These are phyloP conservation scores for Penicillium arizonense DNA, from an alignment of 495 filamentous ascomycete species.

Conservation along the genomic window DNA sequence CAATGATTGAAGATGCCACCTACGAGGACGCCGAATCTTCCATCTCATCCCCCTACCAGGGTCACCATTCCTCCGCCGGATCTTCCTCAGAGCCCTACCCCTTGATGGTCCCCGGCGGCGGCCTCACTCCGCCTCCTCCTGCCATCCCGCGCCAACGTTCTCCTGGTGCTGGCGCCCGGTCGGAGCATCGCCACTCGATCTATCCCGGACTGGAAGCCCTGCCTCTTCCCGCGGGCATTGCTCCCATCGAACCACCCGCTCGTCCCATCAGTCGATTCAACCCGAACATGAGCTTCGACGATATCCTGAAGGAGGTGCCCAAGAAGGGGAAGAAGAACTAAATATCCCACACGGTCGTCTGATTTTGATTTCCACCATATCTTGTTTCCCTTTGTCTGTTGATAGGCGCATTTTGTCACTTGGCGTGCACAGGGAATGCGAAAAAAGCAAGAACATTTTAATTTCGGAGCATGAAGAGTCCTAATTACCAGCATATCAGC, in stretches of 20 bases:
- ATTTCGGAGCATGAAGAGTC: slow-evolving; percentile 23
- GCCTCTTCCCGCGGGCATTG: slow-evolving; percentile 49
- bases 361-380: not conserved
- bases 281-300: slow-evolving; percentile 53
- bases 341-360: not conserved
- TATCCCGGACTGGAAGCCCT: slow-evolving; percentile 51
- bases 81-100: slow-evolving; percentile 33
- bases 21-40: slow-evolving; percentile 44
- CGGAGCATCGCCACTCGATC: slow-evolving; percentile 44
- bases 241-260: slow-evolving; percentile 43
- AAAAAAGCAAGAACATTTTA: slow-evolving; percentile 23
- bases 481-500: slow-evolving; percentile 28
- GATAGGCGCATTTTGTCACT: slow-evolving; percentile 33
- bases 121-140: slow-evolving; percentile 33
- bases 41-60: slow-evolving; percentile 43
- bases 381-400: slow-evolving; percentile 16
- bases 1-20: slow-evolving; percentile 35
- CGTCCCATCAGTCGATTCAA: slow-evolving; percentile 44
- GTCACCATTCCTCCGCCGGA: slow-evolving; percentile 42
- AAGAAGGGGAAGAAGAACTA: slow-evolving; percentile 43
- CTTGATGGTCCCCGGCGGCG: slow-evolving; percentile 29
- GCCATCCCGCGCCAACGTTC: slow-evolving; percentile 46
- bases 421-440: slow-evolving; percentile 26
- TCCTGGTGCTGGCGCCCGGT: slow-evolving; percentile 29
- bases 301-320: slow-evolving; percentile 48